Percentiles rank a stretch among this genome's conserved stretches.
Evolutionary conservation across 148 eudicot genomes (phyloP).

Genomic region (Polygonum aviculare): DNA sequence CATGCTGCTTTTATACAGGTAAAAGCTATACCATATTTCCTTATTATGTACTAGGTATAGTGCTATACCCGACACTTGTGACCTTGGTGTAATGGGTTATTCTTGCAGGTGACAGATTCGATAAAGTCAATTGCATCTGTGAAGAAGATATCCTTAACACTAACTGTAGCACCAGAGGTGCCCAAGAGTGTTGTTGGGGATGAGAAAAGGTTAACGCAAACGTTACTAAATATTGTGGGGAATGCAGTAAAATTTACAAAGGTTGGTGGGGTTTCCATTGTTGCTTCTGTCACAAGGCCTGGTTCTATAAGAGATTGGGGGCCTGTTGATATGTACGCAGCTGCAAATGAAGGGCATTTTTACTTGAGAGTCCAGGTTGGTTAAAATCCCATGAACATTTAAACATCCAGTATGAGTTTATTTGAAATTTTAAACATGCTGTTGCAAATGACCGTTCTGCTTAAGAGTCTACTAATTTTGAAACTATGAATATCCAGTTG

Average conservation of each 20-base stretch:
- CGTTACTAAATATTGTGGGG: slow-evolving; percentile 61
- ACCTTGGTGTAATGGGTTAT: not conserved
- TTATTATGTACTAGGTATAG: not conserved
- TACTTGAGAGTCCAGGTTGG: slow-evolving; percentile 76
- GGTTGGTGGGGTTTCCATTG: slow-evolving; percentile 60
- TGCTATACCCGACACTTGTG: not conserved
- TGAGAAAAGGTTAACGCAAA: slow-evolving; percentile 76
- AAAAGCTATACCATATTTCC: not conserved
- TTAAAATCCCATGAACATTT: not conserved
- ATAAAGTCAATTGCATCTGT: slow-evolving; percentile 79
- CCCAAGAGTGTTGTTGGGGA: slow-evolving; percentile 48
- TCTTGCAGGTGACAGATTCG: slow-evolving; percentile 44
- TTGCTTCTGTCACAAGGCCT: slow-evolving; percentile 59
- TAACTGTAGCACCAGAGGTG: slow-evolving; percentile 31
- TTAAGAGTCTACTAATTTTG: no score
- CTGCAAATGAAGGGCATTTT: slow-evolving; percentile 35
- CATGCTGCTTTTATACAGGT: slow-evolving; percentile 76
- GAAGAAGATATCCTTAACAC: slow-evolving; percentile 60
- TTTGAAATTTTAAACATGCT: no score
- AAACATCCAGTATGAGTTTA: no score
- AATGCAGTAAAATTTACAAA: slow-evolving; percentile 89
- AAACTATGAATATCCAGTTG: no score
- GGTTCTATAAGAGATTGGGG: slow-evolving; percentile 64
- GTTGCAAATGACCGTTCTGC: no score
- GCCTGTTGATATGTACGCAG: slow-evolving; percentile 41